Base-by-base conservation (phyloP, 1,139 yeast species). In the Taphrina confusa region DNA sequence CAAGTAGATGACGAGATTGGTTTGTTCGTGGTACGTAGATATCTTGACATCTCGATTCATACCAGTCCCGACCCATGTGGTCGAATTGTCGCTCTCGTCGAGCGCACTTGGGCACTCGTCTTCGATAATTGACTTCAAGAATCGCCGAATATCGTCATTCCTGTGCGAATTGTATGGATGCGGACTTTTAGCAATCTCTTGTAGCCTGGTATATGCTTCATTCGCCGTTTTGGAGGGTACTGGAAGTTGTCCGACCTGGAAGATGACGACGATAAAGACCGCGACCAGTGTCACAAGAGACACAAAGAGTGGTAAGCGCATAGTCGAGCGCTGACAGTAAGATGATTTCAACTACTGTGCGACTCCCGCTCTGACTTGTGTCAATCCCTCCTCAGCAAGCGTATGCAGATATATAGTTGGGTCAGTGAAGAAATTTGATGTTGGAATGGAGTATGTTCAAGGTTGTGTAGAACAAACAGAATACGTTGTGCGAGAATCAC, bases 91-190 rank as follows among this genome's bases (percentile, higher is more conserved):
- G 33, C 50, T 57, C 20, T 50, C 54, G 20, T 50, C 49, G 11
- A 28, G 20, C 4, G 56, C 61, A 16, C 42, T 36, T 1, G 55
- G 50, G 30, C 58, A 54, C 18, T 49, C 56, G 16, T 40, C 33
- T 20, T 40, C 25, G 46, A 55, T 28, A 9, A 33, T 20, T 6
- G 69, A 62, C 54, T 81, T 70, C 47, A 91, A 73, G 69, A 83
- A 87, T 65, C 82, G 84, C 70, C 87, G 92, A 12, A 89, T 89
- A 28, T 74, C 76, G 69, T 85, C 95, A 71, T 89, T 90, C 5
- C 84, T 87, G 61, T 76, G 80, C 0, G 96, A 84, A 27, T 82
- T 82, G 71, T 86, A 90, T 0, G 96, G 89, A 72, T 91, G 97
- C 63, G 82, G 82, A 44, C 78, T 72, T 42, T 73, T 69, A 0